A percentile compares a stretch with the other conserved stretches of the same genome.
phyloP scores from a whole-genome alignment of 805 yeast genomes.

The Wickerhamomyces chambardii region DNA sequence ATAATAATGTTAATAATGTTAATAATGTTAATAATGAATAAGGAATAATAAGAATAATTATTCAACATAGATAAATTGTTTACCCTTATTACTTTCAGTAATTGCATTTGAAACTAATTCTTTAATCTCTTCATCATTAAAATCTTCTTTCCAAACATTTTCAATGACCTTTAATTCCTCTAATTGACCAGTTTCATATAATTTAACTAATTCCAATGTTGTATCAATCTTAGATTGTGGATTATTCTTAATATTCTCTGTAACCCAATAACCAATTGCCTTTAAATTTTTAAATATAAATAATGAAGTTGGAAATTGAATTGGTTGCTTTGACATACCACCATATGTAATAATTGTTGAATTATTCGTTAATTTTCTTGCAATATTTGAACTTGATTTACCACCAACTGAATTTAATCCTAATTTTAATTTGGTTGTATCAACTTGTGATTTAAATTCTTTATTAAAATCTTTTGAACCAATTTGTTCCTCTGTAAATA shows the following conservation, averaged over 20 bases:
- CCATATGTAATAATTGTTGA: constrained; percentile 90
- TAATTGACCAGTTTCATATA: constrained; percentile 49
- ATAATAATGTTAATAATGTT: no score
- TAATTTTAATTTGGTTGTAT: constrained; percentile 45
- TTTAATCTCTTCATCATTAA: constrained; percentile 27
- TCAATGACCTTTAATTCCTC: constrained; percentile 29
- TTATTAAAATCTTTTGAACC: constrained; percentile 57
- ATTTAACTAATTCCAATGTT: constrained; percentile 43
- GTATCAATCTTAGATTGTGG: constrained; percentile 53
- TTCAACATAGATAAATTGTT: constrained; percentile 31
- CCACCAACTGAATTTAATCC: constrained; percentile 96
- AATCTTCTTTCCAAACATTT: constrained; percentile 18
- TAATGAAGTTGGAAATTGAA: constrained; percentile 78
- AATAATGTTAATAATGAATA: no score
- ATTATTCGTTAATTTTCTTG: constrained; percentile 68
- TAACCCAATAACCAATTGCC: constrained; percentile 90
- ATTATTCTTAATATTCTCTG: constrained; percentile 49
- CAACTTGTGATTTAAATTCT: constrained; percentile 45
- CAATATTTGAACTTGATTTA: constrained; percentile 67
- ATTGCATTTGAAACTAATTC: constrained; percentile 26
- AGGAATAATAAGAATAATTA: no score
- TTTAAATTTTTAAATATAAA: constrained; percentile 86
- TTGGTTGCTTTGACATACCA: constrained; percentile 96
- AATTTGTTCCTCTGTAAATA: constrained; percentile 83
- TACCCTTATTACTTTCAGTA: constrained; percentile 29